phyloP scores from a whole-genome alignment of 306 rosid species.

The Pyrus pyrifolia region DNA sequence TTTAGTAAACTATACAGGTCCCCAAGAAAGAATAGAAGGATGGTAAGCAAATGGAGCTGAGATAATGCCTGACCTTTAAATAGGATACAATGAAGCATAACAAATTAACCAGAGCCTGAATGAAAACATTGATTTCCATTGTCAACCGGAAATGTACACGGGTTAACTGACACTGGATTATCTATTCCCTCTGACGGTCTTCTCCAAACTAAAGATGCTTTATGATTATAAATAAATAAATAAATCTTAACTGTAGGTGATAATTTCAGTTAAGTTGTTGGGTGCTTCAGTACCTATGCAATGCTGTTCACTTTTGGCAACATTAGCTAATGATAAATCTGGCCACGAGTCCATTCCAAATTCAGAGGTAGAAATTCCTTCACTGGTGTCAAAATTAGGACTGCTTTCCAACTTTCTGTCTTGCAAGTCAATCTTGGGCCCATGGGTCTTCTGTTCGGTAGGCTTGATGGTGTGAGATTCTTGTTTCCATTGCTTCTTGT shows the following conservation, averaged over 20 bases:
- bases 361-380: constrained; percentile 43
- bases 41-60: not conserved
- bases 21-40: not conserved
- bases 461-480: constrained; percentile 36
- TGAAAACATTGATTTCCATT: not conserved
- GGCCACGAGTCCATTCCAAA: constrained; percentile 45
- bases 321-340: constrained; percentile 46
- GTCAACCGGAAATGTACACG: not conserved
- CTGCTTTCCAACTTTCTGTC: constrained; percentile 41
- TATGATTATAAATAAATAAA: not conserved
- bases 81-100: not conserved
- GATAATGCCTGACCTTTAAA: not conserved
- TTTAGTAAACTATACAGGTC: not conserved
- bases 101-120: not conserved
- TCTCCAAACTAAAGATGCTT: not conserved
- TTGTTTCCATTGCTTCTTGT: constrained; percentile 52
- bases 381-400: constrained; percentile 28
- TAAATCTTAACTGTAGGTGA: constrained; percentile 22
- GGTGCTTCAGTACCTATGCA: constrained; percentile 41
- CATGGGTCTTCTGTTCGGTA: constrained; percentile 46
- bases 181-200: not conserved
- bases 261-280: constrained; percentile 31
- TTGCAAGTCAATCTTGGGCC: constrained; percentile 34
- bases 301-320: constrained; percentile 40
- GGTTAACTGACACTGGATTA: not conserved